phyloP scores from a whole-genome alignment of 1,139 yeast genomes.

The Eremothecium sinecaudum region DNA sequence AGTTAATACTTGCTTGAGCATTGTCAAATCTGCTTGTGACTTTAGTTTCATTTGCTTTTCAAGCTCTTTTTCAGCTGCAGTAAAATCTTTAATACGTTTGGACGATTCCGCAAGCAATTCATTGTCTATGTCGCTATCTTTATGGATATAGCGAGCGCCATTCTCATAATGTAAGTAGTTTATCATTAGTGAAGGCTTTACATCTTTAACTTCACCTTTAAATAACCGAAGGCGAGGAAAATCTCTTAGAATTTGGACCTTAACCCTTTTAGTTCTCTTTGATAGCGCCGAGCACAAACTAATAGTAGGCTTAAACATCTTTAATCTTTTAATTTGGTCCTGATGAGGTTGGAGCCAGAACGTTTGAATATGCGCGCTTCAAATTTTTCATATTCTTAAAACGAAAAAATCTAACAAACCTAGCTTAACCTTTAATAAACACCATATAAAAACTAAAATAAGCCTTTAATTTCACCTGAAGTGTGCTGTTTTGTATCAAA shows the following conservation, averaged over 20 bases:
- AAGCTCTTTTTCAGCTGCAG: too few species aligned
- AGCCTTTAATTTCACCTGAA: too few species aligned
- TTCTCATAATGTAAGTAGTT: conserved; percentile 60
- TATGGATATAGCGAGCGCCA: conserved; percentile 59
- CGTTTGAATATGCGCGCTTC: too few species aligned
- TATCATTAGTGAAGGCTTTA: conserved; percentile 78
- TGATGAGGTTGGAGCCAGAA: too few species aligned
- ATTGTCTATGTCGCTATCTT: conserved; percentile 17
- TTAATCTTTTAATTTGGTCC: not conserved
- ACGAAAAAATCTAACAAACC: too few species aligned
- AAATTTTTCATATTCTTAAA: too few species aligned
- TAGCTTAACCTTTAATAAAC: too few species aligned
- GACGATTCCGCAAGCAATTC: conserved; percentile 8
- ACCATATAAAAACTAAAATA: too few species aligned
- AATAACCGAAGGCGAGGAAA: conserved; percentile 48
- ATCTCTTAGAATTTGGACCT: conserved; percentile 65
- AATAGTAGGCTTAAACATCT: conserved; percentile 24
- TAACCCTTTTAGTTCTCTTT: conserved; percentile 40
- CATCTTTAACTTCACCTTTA: conserved; percentile 66
- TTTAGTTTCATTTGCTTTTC: too few species aligned
- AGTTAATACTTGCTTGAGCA: conserved; percentile 8
- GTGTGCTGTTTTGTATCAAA: too few species aligned
- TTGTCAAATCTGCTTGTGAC: too few species aligned
- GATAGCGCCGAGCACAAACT: conserved; percentile 31
- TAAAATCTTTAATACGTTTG: not conserved